Conservation (phyloP, 441 rosid genomes). For the Brassica hybrid region DNA sequence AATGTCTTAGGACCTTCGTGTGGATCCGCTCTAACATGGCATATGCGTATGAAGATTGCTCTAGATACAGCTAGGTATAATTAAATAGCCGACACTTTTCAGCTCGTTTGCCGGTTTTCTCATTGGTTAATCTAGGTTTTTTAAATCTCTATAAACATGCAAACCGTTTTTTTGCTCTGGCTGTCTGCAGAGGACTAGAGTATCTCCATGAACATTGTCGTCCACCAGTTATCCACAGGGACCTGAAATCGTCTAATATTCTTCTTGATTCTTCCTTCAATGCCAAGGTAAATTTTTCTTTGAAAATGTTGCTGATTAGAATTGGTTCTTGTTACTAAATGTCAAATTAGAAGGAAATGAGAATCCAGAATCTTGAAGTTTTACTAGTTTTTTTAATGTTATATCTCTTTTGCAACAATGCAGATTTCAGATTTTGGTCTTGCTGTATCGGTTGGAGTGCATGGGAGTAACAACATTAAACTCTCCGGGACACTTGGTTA, state of each 20-base stretch:
- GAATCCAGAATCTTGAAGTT: neutral
- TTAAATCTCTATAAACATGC: neutral
- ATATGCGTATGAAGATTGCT: slow-evolving; percentile 83
- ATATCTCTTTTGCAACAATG: slow-evolving; percentile 16
- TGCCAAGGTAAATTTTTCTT: slow-evolving; percentile 65
- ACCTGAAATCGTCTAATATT: slow-evolving; percentile 87
- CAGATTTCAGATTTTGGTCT: slow-evolving; percentile 95
- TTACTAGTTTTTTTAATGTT: neutral
- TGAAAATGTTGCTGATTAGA: neutral
- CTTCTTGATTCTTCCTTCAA: slow-evolving; percentile 82
- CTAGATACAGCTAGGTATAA: slow-evolving; percentile 83
- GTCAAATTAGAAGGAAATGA: neutral
- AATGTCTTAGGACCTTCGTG: slow-evolving; percentile 67
- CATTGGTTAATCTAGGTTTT: slow-evolving; percentile 17
- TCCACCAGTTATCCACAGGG: slow-evolving; percentile 89
- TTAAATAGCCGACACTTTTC: slow-evolving; percentile 29
- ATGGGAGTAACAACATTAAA: slow-evolving; percentile 62
- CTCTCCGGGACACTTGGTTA: slow-evolving; percentile 93
- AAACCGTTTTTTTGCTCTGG: slow-evolving; percentile 14
- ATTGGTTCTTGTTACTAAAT: slow-evolving; percentile 6
- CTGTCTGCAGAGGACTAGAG: slow-evolving; percentile 57
- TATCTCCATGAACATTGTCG: slow-evolving; percentile 84
- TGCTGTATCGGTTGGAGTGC: slow-evolving; percentile 67
- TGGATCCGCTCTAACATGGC: slow-evolving; percentile 82
- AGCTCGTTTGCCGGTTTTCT: slow-evolving; percentile 18